Evolutionary conservation across 345 rosid genomes (phyloP).

Genomic region (Noccaea caerulescens): DNA sequence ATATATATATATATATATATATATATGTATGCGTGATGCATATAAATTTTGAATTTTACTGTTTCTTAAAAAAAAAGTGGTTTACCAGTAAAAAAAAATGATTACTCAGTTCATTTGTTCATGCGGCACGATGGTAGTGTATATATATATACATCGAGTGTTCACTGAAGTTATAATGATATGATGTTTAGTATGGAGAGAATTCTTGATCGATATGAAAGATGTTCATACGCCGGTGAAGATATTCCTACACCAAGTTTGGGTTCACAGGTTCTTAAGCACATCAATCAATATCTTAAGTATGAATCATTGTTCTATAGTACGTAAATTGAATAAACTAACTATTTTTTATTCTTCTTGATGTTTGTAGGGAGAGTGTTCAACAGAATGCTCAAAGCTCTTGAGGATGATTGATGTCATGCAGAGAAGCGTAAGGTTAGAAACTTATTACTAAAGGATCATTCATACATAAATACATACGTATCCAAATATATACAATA

Average conservation of each 20-base stretch:
- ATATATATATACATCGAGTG: background rate
- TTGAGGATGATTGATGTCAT: conserved; percentile 60
- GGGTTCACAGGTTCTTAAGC: conserved; percentile 47
- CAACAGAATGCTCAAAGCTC: conserved; percentile 64
- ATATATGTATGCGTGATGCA: background rate
- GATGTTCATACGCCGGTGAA: conserved; percentile 48
- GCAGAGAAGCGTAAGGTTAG: conserved; percentile 66
- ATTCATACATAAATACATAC: background rate
- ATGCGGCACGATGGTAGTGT: background rate
- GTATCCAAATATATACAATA: background rate
- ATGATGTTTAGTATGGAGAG: conserved; percentile 63
- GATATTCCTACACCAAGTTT: conserved; percentile 42
- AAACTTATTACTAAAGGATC: background rate
- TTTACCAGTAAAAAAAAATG: background rate
- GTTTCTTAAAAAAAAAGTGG: background rate
- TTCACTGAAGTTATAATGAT: conserved; percentile 7
- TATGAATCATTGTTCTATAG: background rate
- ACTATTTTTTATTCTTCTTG: conserved; percentile 8
- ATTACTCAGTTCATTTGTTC: background rate
- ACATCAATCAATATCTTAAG: background rate
- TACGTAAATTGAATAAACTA: background rate
- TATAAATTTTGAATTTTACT: background rate
- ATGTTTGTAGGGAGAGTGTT: conserved; percentile 56
- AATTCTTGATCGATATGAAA: conserved; percentile 75
- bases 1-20: too few species aligned